These are phyloP conservation scores for Saccharomycopsis babjevae DNA, from an alignment of 805 yeast genomes.

Conservation along the genomic window DNA sequence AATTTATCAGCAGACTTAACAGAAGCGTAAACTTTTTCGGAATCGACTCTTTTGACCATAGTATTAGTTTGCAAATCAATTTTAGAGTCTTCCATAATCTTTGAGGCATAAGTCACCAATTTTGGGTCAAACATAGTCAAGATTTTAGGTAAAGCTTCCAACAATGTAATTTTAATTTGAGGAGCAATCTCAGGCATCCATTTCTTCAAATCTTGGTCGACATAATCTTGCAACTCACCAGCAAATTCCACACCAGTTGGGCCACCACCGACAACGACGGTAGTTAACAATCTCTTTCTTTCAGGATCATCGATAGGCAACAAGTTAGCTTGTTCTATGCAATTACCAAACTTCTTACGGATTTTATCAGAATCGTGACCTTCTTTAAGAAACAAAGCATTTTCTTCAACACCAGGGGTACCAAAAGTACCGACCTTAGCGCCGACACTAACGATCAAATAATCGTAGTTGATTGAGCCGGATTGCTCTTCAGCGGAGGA, in stretches of 20 bases:
- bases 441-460: conserved; percentile 87
- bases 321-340: conserved; percentile 79
- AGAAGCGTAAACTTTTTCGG: conserved; percentile 57
- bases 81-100: conserved; percentile 56
- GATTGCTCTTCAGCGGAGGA: conserved; percentile 27
- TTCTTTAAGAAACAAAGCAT: conserved; percentile 85
- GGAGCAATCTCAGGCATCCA: conserved; percentile 81
- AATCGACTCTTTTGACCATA: conserved; percentile 79
- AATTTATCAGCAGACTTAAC: conserved; percentile 47
- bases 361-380: conserved; percentile 79
- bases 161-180: conserved; percentile 74
- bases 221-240: conserved; percentile 90
- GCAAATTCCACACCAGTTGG: conserved; percentile 98
- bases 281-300: conserved; percentile 73
- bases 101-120: conserved; percentile 69
- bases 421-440: conserved; percentile 93
- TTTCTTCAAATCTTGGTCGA: conserved; percentile 78
- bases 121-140: conserved; percentile 63
- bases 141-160: conserved; percentile 88
- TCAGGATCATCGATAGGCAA: conserved; percentile 65
- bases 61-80: conserved; percentile 74
- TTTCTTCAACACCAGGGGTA: conserved; percentile 85
- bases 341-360: conserved; percentile 72
- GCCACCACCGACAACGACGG: conserved; percentile 96
- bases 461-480: conserved; percentile 50